Evolutionary conservation across 331 rosid genomes (phyloP).

Genomic region (Spiraea crenata): DNA sequence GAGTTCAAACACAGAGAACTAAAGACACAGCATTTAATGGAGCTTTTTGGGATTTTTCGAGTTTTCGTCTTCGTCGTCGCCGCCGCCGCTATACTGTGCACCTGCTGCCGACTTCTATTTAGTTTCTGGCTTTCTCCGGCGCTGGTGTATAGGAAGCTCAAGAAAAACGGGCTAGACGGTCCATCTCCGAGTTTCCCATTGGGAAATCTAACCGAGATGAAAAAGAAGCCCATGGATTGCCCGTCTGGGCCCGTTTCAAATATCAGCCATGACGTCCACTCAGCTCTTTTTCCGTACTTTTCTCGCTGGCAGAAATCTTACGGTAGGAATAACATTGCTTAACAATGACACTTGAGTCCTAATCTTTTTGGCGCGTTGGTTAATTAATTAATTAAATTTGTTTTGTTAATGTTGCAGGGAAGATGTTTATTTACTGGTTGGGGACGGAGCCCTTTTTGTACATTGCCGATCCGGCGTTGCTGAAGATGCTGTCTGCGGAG

Average conservation of each 20-base stretch:
- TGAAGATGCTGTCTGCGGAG: constrained; percentile 56
- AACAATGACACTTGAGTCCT: too few relatives aligned
- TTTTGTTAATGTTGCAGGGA: constrained; percentile 42
- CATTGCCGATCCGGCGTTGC: constrained; percentile 65
- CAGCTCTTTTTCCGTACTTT: constrained; percentile 63
- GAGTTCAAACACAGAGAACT: too few relatives aligned
- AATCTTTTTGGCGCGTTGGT: too few relatives aligned
- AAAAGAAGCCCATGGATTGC: constrained; percentile 29
- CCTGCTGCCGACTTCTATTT: constrained; percentile 30
- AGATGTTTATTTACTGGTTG: constrained; percentile 71
- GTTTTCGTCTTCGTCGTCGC: background rate
- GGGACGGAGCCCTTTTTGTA: constrained; percentile 90
- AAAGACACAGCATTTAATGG: constrained; percentile 15
- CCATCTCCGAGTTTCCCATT: constrained; percentile 78
- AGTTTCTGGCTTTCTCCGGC: constrained; percentile 70
- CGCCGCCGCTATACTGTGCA: constrained; percentile 9
- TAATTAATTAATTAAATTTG: too few relatives aligned
- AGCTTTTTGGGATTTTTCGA: background rate
- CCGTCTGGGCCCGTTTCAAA: background rate
- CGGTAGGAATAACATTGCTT: constrained; percentile 31
- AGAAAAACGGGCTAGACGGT: constrained; percentile 66
- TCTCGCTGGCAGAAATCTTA: constrained; percentile 69
- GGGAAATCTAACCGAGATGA: constrained; percentile 66
- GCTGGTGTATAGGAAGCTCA: constrained; percentile 40
- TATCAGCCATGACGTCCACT: constrained; percentile 60